Evolutionary conservation across 2,329 filamentous ascomycete species (phyloP), one percentile per base, ranked within the genome.

Genomic region (Thelonectria olida): DNA sequence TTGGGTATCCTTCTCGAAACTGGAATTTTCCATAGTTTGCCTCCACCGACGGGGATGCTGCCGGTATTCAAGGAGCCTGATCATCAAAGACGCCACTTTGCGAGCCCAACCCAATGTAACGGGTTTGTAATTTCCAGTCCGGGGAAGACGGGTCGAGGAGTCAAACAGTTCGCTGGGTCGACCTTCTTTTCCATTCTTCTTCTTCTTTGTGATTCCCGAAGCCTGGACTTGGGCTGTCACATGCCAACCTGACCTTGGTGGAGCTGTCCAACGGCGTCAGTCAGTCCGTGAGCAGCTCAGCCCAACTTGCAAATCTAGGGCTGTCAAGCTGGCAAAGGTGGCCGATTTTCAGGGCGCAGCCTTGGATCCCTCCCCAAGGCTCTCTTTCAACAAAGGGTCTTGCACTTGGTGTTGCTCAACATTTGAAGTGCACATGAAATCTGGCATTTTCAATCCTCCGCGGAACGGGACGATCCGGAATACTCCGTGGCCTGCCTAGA

Each of bases 41-140:
- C 31, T 34, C 31, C 31, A 34, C 7, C 7, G 27, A 55, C 63
- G 54, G 61, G 62, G 52, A 62, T 66, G 49, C 53, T 48, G 62
- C 62, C 55, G 55, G 57, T n/a, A 39, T 64, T 47, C 50, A 63
- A 50, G 54, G 42, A 63, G 59, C 64, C 64, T 27, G 53, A 65
- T 45, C 54, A 47, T 44, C 50, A 39, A 20, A 19, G 57, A 44
- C 55, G 59, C 58, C 56, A 62, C 56, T 39, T 22, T 45, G 58
- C 52, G 57, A 67, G 65, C 68, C 68, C 38, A 56, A 70, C 68
- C 68, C 36, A 56, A 70, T 50, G 65, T 62, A 54, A 54, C 54
- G 54, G 34, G 27, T 52, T 52, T 28, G 25, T 54, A 20, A 31
- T 55, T 54, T 27, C 27, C 23, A 56, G 23, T 41, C 36, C 53